Evolutionary conservation across 208 protist genomes (phyloP).

Genomic region (Lotmaria passim): DNA sequence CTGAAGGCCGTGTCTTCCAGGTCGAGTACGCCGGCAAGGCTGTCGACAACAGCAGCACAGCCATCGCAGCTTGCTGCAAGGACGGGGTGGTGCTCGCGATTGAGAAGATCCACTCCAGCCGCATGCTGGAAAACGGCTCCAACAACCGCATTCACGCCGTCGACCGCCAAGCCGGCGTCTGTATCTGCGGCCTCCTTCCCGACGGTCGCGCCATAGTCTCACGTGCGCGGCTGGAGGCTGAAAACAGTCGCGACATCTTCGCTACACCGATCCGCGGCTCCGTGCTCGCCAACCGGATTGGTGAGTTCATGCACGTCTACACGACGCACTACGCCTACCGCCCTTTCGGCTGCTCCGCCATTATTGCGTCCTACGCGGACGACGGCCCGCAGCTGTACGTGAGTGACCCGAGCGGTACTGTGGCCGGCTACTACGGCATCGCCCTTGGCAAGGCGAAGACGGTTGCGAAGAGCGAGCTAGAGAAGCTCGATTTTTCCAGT

Average conservation of each 20-base stretch:
- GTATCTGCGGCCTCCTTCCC: constrained; percentile 95
- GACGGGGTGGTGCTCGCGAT: constrained; percentile 99
- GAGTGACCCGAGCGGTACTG: constrained; percentile 96
- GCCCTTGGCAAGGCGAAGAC: constrained; percentile 98
- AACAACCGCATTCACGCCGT: constrained; percentile 96
- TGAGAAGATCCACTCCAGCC: constrained; percentile 97
- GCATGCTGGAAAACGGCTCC: constrained; percentile 95
- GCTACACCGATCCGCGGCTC: constrained; percentile 92
- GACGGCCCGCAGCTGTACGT: constrained; percentile 96
- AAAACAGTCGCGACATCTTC: constrained; percentile 94
- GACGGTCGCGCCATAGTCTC: constrained; percentile 96
- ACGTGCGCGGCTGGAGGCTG: constrained; percentile 92
- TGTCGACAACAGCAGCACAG: constrained; percentile 98
- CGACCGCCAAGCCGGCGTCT: constrained; percentile 93
- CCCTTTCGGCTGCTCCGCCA: constrained; percentile 96
- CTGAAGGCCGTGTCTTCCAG: constrained; percentile 99
- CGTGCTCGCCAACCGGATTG: constrained; percentile 90
- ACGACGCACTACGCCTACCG: constrained; percentile 95
- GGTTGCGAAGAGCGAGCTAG: constrained; percentile 98
- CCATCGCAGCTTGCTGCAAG: constrained; percentile 95
- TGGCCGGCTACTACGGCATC: constrained; percentile 95
- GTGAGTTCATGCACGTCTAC: constrained; percentile 95
- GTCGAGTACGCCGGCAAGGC: constrained; percentile 99
- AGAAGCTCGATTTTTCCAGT: constrained; percentile 96
- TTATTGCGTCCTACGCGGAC: constrained; percentile 95